Evolutionary conservation across 1,284 basidiomycete genomes (phyloP).

Genomic region (Somion occarium): DNA sequence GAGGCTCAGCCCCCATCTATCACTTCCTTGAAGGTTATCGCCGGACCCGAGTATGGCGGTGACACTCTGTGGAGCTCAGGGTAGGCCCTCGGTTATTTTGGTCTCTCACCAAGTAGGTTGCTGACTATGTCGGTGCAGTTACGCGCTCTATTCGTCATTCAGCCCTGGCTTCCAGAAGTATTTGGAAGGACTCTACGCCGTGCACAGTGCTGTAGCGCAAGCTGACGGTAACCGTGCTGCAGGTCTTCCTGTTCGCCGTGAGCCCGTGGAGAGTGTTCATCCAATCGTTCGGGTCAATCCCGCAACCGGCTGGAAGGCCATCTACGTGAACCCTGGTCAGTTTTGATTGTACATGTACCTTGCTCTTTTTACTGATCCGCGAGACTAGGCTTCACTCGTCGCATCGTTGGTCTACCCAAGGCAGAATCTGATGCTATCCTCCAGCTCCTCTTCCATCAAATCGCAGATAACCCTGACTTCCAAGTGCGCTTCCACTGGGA

Average conservation of each 20-base stretch:
- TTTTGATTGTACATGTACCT: constrained; percentile 4
- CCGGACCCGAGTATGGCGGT: constrained; percentile 60
- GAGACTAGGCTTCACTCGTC: constrained; percentile 55
- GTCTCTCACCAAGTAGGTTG: neutral
- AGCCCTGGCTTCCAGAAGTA: constrained; percentile 65
- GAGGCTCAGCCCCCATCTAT: constrained; percentile 71
- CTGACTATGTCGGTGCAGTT: constrained; percentile 29
- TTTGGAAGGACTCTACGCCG: constrained; percentile 58
- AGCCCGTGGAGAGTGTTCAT: constrained; percentile 66
- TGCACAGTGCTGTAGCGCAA: constrained; percentile 67
- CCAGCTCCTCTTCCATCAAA: constrained; percentile 66
- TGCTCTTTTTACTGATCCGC: constrained; percentile 6
- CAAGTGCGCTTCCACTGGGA: constrained; percentile 74
- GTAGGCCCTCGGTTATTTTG: constrained; percentile 28
- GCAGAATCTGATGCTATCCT: constrained; percentile 74
- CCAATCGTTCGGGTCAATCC: constrained; percentile 73
- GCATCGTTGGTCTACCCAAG: constrained; percentile 74
- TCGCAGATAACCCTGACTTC: constrained; percentile 64
- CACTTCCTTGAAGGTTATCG: constrained; percentile 66
- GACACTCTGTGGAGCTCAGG: constrained; percentile 72
- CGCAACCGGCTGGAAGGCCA: constrained; percentile 76
- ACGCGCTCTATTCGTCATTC: constrained; percentile 67
- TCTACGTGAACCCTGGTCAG: constrained; percentile 67
- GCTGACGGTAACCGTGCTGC: constrained; percentile 63
- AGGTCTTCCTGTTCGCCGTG: constrained; percentile 58